phyloP scores from a whole-genome alignment of 164 flowering plant species.

The Macadamia tetraphylla region DNA sequence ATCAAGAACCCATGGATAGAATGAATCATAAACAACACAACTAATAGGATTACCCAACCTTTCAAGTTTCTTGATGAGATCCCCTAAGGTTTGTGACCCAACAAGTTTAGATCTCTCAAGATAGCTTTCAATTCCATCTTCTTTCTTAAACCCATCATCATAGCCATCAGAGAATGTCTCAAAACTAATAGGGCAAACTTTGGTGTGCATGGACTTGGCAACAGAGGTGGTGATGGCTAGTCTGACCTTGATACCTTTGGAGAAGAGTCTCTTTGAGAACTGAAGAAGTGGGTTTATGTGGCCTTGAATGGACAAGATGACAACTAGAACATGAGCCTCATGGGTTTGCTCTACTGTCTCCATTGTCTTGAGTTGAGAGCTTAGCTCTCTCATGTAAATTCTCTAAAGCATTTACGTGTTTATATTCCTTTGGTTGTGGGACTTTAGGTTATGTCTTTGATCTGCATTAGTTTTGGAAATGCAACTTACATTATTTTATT shows the following conservation, averaged over 20 bases:
- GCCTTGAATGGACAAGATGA: conserved; percentile 17
- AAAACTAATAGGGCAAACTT: not conserved
- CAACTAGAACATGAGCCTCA: conserved; percentile 9
- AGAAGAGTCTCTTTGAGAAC: conserved; percentile 15
- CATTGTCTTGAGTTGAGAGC: too few relatives aligned
- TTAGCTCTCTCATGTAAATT: too few relatives aligned
- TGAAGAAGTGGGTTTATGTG: conserved; percentile 24
- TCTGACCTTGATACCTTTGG: conserved; percentile 9
- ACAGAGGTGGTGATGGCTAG: conserved; percentile 11
- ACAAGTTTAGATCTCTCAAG: not conserved
- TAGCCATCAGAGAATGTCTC: conserved; percentile 15
- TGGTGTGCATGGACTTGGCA: conserved; percentile 4
- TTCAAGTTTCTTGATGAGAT: conserved; percentile 3
- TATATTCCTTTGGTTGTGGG: not conserved
- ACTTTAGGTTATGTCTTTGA: too few relatives aligned
- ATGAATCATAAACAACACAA: conserved; percentile 5
- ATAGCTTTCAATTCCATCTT: not conserved
- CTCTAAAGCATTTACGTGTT: not conserved
- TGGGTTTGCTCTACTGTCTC: too few relatives aligned
- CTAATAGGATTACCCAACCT: not conserved
- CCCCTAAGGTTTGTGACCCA: conserved; percentile 4
- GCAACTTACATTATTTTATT: too few relatives aligned
- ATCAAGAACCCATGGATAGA: conserved; percentile 5
- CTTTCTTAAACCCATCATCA: conserved; percentile 1
- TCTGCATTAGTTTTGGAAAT: too few relatives aligned